Base-by-base conservation (phyloP, 2,329 filamentous ascomycete genomes). In the Colletotrichum sp. region DNA sequence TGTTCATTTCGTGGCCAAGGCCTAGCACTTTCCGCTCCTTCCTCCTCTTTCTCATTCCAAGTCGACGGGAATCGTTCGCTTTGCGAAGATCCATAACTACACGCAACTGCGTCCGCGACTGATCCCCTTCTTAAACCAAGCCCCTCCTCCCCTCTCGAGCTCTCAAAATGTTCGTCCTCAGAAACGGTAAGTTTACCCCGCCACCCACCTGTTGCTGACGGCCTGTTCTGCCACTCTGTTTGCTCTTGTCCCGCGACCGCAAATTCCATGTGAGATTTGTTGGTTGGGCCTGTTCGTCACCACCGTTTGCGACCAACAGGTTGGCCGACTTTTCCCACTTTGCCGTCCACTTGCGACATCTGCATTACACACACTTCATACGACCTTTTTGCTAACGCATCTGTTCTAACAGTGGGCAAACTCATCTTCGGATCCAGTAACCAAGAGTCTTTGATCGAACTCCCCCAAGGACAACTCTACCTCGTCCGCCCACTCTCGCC, bases 391-490 rank as follows among this genome's bases (percentile, higher is more conserved):
- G 43, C 75, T 76, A 36, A 78, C 58, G 33, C 59, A 62, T 66
- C 34, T 62, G 21, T 31, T 68, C 36, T 70, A 51, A 15, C 81
- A 97, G 95, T 98, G 78, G 94, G 94, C 85, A 98, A 98, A 86
- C 93, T 97, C 81, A 92, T 98, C 82, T 98, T 98, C 83, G 95
- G 97, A 81, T 91, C 89, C 75, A 91, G 91, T 80, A 95, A 92
- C 82, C 96, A 98, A 84, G 96, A 98, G 87, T 94, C 95, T 62
- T 92, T 99, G 81, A 95, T 98, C 84, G 96, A 98, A 82, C 93
- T 99, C 57, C 92, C 96, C 18, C 95, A 98, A 84, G 97, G 97
- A 81, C 96, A 98, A 84, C 94, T 99, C 58, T 99, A 98, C 84
- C 93, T 99, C 78, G 97, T 99, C 79, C 94, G 97, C 79, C 97